These are phyloP conservation scores for Maudiozyma saulgeensis DNA, from an alignment of 805 yeast species.

Conservation along the genomic window DNA sequence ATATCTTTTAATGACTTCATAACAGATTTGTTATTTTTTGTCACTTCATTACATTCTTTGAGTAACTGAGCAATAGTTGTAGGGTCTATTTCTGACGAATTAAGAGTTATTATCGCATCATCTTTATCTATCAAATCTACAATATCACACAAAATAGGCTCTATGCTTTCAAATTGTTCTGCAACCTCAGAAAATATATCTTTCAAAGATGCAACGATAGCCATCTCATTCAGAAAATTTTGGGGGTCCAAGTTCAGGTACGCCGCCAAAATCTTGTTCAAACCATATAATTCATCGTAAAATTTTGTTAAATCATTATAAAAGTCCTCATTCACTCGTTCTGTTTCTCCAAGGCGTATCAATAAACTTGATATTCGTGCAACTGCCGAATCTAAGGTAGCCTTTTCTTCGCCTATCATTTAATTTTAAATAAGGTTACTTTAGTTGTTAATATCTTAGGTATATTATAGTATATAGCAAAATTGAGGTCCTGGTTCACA, in stretches of 20 bases:
- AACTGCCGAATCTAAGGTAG: background rate
- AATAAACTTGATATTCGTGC: background rate
- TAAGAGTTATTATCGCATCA: background rate
- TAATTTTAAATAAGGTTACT: background rate
- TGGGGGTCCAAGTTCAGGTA: background rate
- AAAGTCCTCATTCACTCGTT: background rate
- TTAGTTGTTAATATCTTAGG: no score
- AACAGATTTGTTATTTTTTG: slow-evolving; percentile 20
- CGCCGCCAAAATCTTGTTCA: background rate
- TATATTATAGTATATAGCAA: background rate
- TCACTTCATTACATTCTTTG: slow-evolving; percentile 28
- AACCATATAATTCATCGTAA: background rate
- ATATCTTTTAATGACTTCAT: slow-evolving; percentile 24
- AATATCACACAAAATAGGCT: slow-evolving; percentile 28
- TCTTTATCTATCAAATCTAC: slow-evolving; percentile 29
- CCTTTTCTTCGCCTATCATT: background rate
- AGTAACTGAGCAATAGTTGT: slow-evolving; percentile 23
- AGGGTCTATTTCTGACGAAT: slow-evolving; percentile 1
- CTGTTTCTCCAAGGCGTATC: background rate
- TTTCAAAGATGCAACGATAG: background rate
- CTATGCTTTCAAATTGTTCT: slow-evolving; percentile 28
- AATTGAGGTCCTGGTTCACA: background rate
- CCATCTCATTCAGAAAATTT: slow-evolving; percentile 1
- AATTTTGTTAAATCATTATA: background rate
- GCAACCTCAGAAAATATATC: slow-evolving; percentile 9